Evolutionary conservation across 352 stramenopile species (phyloP).

Genomic region (Elongisporangium prolatum): DNA sequence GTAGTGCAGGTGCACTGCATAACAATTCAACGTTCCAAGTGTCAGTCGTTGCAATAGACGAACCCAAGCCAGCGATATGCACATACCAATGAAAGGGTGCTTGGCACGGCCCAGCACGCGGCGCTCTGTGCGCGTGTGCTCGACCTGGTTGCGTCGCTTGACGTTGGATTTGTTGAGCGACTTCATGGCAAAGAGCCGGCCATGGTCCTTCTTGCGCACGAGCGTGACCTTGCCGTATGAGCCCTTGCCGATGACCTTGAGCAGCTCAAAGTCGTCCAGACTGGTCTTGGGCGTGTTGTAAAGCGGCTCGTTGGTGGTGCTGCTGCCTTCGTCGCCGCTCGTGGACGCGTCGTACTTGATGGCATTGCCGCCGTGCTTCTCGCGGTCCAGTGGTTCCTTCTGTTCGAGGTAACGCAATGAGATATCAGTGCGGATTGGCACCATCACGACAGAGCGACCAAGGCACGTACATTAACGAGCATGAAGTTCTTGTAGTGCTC

Average conservation of each 20-base stretch:
- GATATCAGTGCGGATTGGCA: conserved; percentile 1
- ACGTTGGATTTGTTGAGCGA: conserved; percentile 90
- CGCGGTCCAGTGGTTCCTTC: conserved; percentile 74
- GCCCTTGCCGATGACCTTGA: conserved; percentile 91
- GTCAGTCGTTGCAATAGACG: neutral
- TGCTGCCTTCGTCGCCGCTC: conserved; percentile 25
- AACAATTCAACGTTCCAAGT: neutral
- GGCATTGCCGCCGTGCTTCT: conserved; percentile 18
- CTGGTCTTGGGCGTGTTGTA: conserved; percentile 89
- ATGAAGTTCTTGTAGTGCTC: conserved; percentile 81
- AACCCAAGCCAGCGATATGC: neutral
- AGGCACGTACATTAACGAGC: conserved; percentile 52
- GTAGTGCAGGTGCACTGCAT: conserved; percentile 82
- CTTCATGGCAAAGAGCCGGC: conserved; percentile 83
- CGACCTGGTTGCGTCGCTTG: conserved; percentile 81
- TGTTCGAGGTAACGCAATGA: conserved; percentile 10
- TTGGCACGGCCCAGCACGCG: conserved; percentile 84
- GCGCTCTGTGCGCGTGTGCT: conserved; percentile 80
- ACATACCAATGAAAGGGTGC: conserved; percentile 84
- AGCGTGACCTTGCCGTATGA: conserved; percentile 91
- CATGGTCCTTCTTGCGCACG: conserved; percentile 77
- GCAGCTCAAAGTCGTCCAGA: conserved; percentile 90
- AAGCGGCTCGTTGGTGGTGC: conserved; percentile 38
- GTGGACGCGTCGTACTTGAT: conserved; percentile 36
- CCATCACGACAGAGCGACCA: conserved; percentile 2